A percentile compares a stretch with the other conserved stretches of the same genome.
Evolutionary conservation across 2,329 filamentous ascomycete species (phyloP).

Genomic region (Venturiaceae sp.): DNA sequence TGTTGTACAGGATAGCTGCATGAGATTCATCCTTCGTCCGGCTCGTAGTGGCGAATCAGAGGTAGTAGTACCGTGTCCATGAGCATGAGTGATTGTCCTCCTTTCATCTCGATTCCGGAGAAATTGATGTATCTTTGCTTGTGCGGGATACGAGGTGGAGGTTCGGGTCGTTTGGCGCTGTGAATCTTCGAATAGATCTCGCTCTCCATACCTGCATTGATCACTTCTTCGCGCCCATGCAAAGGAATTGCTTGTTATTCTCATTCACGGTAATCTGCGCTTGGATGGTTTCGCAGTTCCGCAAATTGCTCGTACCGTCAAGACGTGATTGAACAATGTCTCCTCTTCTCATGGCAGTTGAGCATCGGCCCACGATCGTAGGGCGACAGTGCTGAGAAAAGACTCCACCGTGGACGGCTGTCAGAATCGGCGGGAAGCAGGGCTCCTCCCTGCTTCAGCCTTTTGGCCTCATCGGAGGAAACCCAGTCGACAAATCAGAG

Average conservation of each 20-base stretch:
- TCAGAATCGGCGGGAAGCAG: constrained; percentile 3
- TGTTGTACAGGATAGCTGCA: not conserved
- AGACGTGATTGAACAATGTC: not conserved
- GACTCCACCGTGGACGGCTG: not conserved
- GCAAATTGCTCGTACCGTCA: not conserved
- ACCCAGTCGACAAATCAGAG: not conserved
- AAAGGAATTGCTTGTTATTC: not conserved
- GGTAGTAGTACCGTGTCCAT: not conserved
- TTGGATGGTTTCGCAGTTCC: not conserved
- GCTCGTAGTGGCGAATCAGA: not conserved
- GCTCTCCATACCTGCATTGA: not conserved
- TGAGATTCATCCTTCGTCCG: not conserved
- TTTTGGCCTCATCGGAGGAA: not conserved
- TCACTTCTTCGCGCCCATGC: not conserved
- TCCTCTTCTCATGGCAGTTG: not conserved
- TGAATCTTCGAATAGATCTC: not conserved
- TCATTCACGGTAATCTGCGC: not conserved
- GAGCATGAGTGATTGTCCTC: not conserved
- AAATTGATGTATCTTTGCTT: not conserved
- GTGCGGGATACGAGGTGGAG: not conserved
- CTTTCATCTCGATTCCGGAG: constrained; percentile 1
- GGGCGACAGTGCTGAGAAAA: not conserved
- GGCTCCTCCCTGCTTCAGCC: constrained; percentile 2
- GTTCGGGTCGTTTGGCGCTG: not conserved
- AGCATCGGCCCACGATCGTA: not conserved